phyloP scores from a whole-genome alignment of 495 filamentous ascomycete genomes.

The Lentithecium fluviatile region DNA sequence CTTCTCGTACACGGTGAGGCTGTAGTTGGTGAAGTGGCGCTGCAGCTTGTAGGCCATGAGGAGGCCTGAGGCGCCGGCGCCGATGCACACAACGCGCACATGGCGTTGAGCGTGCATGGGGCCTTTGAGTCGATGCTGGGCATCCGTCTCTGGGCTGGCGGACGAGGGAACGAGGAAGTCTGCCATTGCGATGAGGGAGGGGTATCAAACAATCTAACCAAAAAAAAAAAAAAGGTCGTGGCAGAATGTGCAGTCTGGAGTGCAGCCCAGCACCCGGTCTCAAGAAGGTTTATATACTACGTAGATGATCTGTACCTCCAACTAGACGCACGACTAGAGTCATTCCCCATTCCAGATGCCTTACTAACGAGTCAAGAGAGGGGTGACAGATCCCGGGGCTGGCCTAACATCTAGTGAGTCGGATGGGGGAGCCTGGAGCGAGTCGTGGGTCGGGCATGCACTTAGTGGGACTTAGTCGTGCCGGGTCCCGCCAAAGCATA shows the following conservation, averaged over 20 bases:
- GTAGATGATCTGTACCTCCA: too few species aligned
- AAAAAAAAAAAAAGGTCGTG: too few species aligned
- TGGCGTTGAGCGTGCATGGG: constrained; percentile 36
- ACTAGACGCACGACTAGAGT: too few species aligned
- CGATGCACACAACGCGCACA: constrained; percentile 37
- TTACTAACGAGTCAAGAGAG: too few species aligned
- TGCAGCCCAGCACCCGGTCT: background rate
- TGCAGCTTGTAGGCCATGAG: constrained; percentile 39
- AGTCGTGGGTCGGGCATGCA: background rate
- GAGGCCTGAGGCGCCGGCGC: constrained; percentile 37
- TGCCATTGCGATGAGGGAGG: constrained; percentile 23
- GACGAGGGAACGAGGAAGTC: constrained; percentile 29
- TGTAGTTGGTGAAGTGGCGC: constrained; percentile 33
- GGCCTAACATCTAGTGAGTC: background rate
- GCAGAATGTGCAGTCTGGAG: too few species aligned
- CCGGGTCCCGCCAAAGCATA: background rate
- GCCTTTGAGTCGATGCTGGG: constrained; percentile 25
- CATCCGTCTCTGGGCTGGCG: constrained; percentile 22
- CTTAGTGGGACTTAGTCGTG: background rate
- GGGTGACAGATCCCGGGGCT: too few species aligned
- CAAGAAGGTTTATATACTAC: too few species aligned
- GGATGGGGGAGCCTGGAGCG: background rate
- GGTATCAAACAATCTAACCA: too few species aligned
- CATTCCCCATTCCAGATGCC: too few species aligned
- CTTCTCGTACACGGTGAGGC: constrained; percentile 36